phyloP scores from a whole-genome alignment of 2,329 filamentous ascomycete species.

The Aspergillus brasiliensis region DNA sequence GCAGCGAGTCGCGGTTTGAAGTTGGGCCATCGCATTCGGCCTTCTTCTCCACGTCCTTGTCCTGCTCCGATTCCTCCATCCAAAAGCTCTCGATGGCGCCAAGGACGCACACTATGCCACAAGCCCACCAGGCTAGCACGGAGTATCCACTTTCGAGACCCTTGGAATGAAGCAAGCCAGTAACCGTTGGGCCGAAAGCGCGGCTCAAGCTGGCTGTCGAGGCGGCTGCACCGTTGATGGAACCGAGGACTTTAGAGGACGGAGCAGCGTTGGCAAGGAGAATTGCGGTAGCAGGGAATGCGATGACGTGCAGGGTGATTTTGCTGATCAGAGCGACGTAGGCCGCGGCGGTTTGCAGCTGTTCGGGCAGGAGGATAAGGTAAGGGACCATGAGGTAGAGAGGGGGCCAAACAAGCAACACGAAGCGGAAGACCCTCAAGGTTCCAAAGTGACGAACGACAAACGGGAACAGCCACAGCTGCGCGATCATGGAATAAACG shows the following conservation, averaged over 20 bases:
- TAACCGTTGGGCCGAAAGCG: slow-evolving; percentile 84
- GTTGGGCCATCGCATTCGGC: slow-evolving; percentile 31
- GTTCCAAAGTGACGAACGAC: slow-evolving; percentile 75
- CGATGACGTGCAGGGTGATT: slow-evolving; percentile 86
- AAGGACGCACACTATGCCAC: slow-evolving; percentile 71
- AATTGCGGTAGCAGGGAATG: slow-evolving; percentile 88
- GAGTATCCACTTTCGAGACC: slow-evolving; percentile 81
- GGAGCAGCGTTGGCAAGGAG: slow-evolving; percentile 87
- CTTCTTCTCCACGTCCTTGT: slow-evolving; percentile 45
- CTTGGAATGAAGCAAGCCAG: slow-evolving; percentile 78
- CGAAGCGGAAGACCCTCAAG: slow-evolving; percentile 77
- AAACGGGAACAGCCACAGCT: slow-evolving; percentile 79
- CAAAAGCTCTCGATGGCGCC: slow-evolving; percentile 75
- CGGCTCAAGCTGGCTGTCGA: slow-evolving; percentile 88
- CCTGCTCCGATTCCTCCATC: slow-evolving; percentile 66
- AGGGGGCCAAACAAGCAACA: slow-evolving; percentile 80
- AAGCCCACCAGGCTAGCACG: slow-evolving; percentile 91
- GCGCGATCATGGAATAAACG: slow-evolving; percentile 83
- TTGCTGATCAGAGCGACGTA: slow-evolving; percentile 84
- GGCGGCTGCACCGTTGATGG: slow-evolving; percentile 88
- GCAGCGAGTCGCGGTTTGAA: slow-evolving; percentile 27
- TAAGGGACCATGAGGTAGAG: slow-evolving; percentile 90
- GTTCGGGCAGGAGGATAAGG: slow-evolving; percentile 76
- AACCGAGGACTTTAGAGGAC: slow-evolving; percentile 80
- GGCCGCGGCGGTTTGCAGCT: slow-evolving; percentile 71